Evolutionary conservation across 345 rosid genomes (phyloP).

Genomic region (Corchorus olitorius): DNA sequence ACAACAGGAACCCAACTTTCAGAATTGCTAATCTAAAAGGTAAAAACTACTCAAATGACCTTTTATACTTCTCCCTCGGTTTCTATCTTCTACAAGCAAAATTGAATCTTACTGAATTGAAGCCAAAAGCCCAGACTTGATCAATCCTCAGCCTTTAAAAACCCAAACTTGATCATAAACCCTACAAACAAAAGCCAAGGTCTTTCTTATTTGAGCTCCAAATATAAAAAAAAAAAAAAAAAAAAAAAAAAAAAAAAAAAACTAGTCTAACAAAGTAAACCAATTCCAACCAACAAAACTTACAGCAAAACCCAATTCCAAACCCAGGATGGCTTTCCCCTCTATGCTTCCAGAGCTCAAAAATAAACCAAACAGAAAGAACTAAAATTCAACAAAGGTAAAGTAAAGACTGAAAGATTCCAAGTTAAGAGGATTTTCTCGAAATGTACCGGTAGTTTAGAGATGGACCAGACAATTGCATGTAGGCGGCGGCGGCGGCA

Average conservation of each 20-base stretch:
- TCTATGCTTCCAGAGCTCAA: constrained; percentile 13
- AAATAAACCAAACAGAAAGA: constrained; percentile 28
- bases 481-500: no score
- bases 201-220: constrained; percentile 17
- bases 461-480: constrained; percentile 11
- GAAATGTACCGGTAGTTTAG: constrained; percentile 24
- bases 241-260: constrained; percentile 13
- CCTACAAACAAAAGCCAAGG: constrained; percentile 5
- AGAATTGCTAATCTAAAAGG: not conserved
- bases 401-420: constrained; percentile 14
- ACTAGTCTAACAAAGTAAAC: not conserved
- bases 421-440: constrained; percentile 18
- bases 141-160: constrained; percentile 11
- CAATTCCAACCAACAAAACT: not conserved
- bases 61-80: constrained; percentile 2
- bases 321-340: constrained; percentile 26
- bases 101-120: not conserved
- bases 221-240: no score
- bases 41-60: not conserved
- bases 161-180: not conserved
- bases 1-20: not conserved
- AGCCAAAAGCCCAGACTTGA: not conserved
- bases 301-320: constrained; percentile 22
- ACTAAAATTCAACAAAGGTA: constrained; percentile 22
- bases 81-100: constrained; percentile 8